Evolutionary conservation across 2,329 filamentous ascomycete species (phyloP), one percentile per base, ranked within the genome.

Genomic region (Fusarium sp.): DNA sequence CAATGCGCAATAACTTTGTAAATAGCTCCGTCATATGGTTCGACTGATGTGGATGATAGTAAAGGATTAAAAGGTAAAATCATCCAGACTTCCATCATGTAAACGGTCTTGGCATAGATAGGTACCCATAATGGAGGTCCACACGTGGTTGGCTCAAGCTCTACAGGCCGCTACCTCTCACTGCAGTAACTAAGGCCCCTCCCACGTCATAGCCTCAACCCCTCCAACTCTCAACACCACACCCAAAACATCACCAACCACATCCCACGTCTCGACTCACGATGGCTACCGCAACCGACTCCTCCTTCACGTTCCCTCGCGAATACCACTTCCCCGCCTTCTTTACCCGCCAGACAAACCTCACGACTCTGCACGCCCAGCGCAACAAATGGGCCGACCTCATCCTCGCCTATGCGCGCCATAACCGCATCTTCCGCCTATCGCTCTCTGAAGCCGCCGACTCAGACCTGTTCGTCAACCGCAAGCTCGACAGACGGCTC

Each of bases 311-410:
- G 38, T 90, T 88, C 78, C 88, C 88, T 6, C 84, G 83, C 70
- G 86, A 88, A 77, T 91, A 94, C 85, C 82, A 83, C 81, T 95
- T 93, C 82, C 92, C 92, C 1, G 90, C 92, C 75, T 94, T 96
- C 89, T 96, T 92, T 87, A 94, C 91, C 56, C 88, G 88, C 54
- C 92, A 96, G 79, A 87, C 89, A 34, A 93, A 93, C 81, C 83
- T 88, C 63, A 86, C 86, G 28, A 95, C 91, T 11, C 89, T 86
- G 75, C 87, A 90, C 79, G 88, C 90, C 44, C 93, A 96, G 76
- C 89, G 94, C 63, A 83, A 86, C 60, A 94, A 94, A 80, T 99
- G 96, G 96, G 89, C 91, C n/a, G 79, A 87, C 30, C 87, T 97
- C 17, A 88, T 98, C 75, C 93, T 94, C 63, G 80, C 89, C 75